Evolutionary conservation across 495 filamentous ascomycete species (phyloP).

Genomic region (Neurospora sp.): DNA sequence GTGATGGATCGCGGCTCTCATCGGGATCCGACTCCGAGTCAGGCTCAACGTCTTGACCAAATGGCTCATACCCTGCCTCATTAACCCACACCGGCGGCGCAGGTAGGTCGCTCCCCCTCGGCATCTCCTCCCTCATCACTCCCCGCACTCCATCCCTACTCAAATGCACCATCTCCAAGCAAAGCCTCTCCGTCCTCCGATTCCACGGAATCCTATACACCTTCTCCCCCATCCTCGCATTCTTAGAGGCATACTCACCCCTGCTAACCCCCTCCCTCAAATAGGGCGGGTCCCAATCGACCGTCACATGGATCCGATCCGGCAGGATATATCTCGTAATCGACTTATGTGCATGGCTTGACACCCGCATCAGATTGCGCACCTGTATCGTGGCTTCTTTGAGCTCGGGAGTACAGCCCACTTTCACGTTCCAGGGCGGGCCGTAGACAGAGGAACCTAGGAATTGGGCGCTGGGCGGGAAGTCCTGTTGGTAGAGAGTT

Average conservation of each 20-base stretch:
- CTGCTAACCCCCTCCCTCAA: background rate
- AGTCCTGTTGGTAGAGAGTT: background rate
- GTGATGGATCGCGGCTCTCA: background rate
- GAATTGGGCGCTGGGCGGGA: background rate
- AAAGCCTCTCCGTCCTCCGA: background rate
- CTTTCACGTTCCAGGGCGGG: background rate
- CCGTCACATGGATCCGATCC: background rate
- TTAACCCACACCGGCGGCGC: background rate
- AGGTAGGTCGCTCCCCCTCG: background rate
- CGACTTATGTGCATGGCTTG: background rate
- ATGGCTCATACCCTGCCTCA: background rate
- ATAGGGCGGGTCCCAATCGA: background rate
- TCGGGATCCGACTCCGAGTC: background rate
- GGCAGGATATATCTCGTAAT: background rate
- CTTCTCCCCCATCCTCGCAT: background rate
- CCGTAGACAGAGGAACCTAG: background rate
- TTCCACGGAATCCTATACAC: background rate
- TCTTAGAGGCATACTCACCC: background rate
- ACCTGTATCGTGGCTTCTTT: background rate
- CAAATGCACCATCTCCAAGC: background rate
- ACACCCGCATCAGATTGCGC: background rate
- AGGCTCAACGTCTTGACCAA: background rate
- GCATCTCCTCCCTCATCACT: background rate
- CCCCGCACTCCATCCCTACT: too few relatives aligned
- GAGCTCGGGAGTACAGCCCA: background rate